Evolutionary conservation across 176 grass and related monocot species (phyloP), one percentile per base, ranked within the genome.

Genomic region (Aechmea fasciata): DNA sequence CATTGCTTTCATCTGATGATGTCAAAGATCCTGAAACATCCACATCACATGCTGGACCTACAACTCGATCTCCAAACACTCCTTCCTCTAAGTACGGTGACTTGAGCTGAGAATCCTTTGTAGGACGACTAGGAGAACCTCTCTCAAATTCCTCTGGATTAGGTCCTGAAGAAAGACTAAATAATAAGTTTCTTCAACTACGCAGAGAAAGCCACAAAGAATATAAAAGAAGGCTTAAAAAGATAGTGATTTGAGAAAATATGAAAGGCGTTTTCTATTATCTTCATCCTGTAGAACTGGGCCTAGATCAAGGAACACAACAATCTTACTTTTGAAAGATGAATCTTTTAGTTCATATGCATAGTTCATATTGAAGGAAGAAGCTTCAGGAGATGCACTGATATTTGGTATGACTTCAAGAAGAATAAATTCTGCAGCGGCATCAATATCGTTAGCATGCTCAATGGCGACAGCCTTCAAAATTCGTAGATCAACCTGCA

Each of bases 401-500:
- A 74, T 74, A 48, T 25, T 19, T 13, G 57, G 59, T 57, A 90
- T 67, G 13, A 81, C 75, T 70, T 87, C 64, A 15, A 80, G 75
- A 75, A 91, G 77, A 54, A 91, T 51, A 1, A 70, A 28, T 17
- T 83, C 50, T 11, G 87, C 83, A 1, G 64, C 75, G 22, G 64
- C 52, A 75, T 87, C 78, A 73, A 67, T 55, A 87, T 91, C 68
- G 3, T 55, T 81, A 29, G 9, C 9, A 22, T 75, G 78, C 24
- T 87, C 81, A 51, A 81, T 59, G 9, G 84, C 78, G 11, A 91
- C 69, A 65, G 81, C 80, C 81, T 84, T 91, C 8, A 91, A 69
- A 28, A 91, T 76, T 15, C 88, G 88, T 49, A 80, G 74, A 67
- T 91, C 88, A 69, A 91, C 81, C 88, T 91, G 71, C 52, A 71